Base-by-base conservation (phyloP, 176 grass and related monocot genomes). In the Phragmites australis region DNA sequence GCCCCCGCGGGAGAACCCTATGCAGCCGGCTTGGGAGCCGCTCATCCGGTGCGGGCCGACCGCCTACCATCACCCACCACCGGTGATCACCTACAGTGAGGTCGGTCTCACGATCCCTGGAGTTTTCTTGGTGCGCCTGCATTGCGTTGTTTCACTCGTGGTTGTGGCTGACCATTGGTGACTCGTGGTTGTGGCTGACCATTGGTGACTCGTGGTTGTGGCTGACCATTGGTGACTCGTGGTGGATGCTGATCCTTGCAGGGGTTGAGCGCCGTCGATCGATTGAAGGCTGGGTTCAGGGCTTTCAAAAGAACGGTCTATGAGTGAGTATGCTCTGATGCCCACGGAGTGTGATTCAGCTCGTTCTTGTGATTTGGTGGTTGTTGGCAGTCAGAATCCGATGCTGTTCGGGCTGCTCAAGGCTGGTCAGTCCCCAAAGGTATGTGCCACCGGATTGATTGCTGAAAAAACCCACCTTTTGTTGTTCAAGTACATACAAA, bases 201-300 rank as follows among this genome's bases (percentile, higher is more conserved):
- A n/a, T n/a, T n/a, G n/a, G n/a, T n/a, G n/a, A n/a, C 3, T 4
- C 29, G 17, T 22, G 7, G 0, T 13, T 17, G 25, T 32, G 29
- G 29, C 21, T 78, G 29, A 30, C 32, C 12, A 39, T 31, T 32
- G 18, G 27, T 48, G 12, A 60, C 26, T 13, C 16, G 22, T 15
- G 57, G 25, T 60, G 11, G 42, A 23, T 32, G 32, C 12, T 56
- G 50, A 52, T 75, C 68, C 40, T 78, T 81, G 55, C 86, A 88
- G 89, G 86, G 64, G 48, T 56, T 85, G 89, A 64, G 82, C 27
- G 30, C 65, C 16, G 56, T 72, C 4, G 66, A 66, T 71, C 53
- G 84, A 50, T 53, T 93, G 54, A 81, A 71, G 47, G 57, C 71
- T 9, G 90, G 87, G 19, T 93, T 87, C 51, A 41, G 86, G 64